Evolutionary conservation across 306 rosid species (phyloP), one percentile per base, ranked within the genome.

Genomic region (Dalbergia oliveri): DNA sequence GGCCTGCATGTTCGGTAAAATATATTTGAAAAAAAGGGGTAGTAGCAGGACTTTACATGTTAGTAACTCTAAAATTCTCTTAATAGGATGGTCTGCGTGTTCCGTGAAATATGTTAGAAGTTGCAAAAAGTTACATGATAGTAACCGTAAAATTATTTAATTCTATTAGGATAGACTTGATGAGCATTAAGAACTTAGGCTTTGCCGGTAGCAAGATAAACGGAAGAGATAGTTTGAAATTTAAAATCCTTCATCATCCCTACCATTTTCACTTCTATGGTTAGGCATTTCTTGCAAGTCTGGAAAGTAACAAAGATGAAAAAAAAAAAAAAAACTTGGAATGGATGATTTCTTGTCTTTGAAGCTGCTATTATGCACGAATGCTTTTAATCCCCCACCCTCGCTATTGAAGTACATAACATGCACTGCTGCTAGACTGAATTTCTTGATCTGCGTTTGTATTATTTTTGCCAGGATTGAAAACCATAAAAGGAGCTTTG

Each of bases 401-500:
- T 18, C 2, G 37, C 56, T 16, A 47, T 60, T 26, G 21, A 74
- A 19, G 31, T 26, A 26, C 1, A 21, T 26, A 9, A 56, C 23
- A 67, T 37, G 23, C 39, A 41, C 13, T 37, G 41, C 66, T 23
- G 15, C 43, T 21, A 56, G 49, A 6, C 51, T 68, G 31, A 75
- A 66, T 15, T 57, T 43, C 59, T 41, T 66, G 58, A 49, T 69
- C 64, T 61, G 76, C 49, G 18, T 72, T 73, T 71, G 12, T 21
- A 39, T 19, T 58, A 43, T 79, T 76, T 57, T 77, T 69, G 51
- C 1, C 86, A 94, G 97, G 98, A 68, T 11, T 60, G 79, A 94
- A 94, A 76, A 91, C 97, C 41, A 89, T 93, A 63, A 91, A 49
- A 76, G 97, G 99, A 85, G 99, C 99, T 6, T 65, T 93, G 69